Evolutionary conservation across 305 asterid genomes (phyloP).

Genomic region (Caryopteris hybrid): DNA sequence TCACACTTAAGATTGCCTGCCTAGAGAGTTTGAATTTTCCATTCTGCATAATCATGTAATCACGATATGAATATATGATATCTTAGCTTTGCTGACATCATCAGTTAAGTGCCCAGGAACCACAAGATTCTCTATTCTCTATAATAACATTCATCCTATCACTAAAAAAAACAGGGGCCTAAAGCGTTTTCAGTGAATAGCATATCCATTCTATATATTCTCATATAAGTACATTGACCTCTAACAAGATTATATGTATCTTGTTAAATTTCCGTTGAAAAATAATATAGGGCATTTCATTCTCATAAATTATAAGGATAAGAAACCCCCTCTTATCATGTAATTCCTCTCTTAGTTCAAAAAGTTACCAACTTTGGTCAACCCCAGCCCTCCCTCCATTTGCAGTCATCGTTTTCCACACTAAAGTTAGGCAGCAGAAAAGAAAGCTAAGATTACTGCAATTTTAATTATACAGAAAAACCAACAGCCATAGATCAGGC

Average conservation of each 20-base stretch:
- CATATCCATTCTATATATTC: background rate
- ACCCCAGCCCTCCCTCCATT: constrained; percentile 10
- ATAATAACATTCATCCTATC: background rate
- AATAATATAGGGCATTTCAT: background rate
- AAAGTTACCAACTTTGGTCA: constrained; percentile 7
- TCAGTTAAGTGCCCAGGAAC: background rate
- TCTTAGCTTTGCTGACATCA: background rate
- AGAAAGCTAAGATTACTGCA: background rate
- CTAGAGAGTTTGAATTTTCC: background rate
- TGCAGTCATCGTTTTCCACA: background rate
- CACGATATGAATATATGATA: background rate
- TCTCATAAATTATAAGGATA: background rate
- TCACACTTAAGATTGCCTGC: background rate
- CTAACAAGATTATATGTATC: background rate
- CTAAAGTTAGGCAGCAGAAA: background rate
- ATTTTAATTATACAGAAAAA: background rate
- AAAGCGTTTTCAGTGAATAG: background rate
- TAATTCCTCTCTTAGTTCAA: constrained; percentile 6
- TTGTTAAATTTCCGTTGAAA: background rate
- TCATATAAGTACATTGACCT: background rate
- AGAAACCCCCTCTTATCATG: constrained; percentile 3
- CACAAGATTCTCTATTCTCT: background rate
- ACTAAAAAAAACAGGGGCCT: background rate
- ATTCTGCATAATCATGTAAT: background rate
- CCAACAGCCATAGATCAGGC: constrained; percentile 2